A percentile compares a stretch with the other conserved stretches of the same genome.
Conservation (phyloP, 2,329 filamentous ascomycete genomes). For the Diaporthe citri region DNA sequence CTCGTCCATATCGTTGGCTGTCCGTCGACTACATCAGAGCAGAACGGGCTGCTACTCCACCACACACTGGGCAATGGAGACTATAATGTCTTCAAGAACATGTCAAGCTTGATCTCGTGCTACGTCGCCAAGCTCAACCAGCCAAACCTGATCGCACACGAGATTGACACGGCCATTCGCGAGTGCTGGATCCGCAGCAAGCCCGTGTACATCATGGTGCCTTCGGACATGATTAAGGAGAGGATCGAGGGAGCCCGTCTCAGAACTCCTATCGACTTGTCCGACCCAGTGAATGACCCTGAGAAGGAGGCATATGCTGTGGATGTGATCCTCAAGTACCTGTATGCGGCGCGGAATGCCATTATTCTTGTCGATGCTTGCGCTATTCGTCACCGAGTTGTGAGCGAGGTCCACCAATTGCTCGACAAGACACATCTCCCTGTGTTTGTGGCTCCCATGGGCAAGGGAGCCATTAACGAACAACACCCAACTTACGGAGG, state of each 20-base stretch:
- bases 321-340: constrained; percentile 79
- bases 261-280: constrained; percentile 77
- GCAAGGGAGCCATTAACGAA: constrained; percentile 87
- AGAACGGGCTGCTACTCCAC: constrained; percentile 65
- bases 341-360: constrained; percentile 79
- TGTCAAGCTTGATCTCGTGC: constrained; percentile 80
- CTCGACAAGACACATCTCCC: constrained; percentile 81
- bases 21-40: constrained; percentile 62
- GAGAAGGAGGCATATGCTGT: constrained; percentile 87
- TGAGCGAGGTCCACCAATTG: constrained; percentile 79
- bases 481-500: constrained; percentile 81
- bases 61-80: constrained; percentile 83
- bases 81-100: constrained; percentile 85
- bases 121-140: constrained; percentile 78
- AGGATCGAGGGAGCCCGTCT: constrained; percentile 82
- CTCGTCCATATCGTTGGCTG: constrained; percentile 76
- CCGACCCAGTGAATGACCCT: constrained; percentile 72
- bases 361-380: constrained; percentile 87
- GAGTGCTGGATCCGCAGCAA: constrained; percentile 81
- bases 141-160: constrained; percentile 75
- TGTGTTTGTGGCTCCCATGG: constrained; percentile 91
- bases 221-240: constrained; percentile 82
- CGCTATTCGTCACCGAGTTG: constrained; percentile 80
- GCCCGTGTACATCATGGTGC: constrained; percentile 87
- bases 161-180: constrained; percentile 83